Conservation (phyloP, 768 basidiomycete species). For the Boletus huronensis region DNA sequence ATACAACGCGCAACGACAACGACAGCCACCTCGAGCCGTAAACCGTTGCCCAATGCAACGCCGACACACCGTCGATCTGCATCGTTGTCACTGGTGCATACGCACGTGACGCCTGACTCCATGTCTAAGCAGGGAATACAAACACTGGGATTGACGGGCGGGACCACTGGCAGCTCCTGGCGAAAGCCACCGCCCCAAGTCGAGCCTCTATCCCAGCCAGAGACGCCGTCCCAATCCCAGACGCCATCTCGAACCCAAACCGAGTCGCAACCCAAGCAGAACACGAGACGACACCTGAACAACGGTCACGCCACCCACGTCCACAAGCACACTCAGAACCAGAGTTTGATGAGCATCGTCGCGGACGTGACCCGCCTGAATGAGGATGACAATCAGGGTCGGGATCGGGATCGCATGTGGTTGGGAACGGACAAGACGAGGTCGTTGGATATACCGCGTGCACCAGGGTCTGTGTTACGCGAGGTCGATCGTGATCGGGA, state of each 20-base stretch:
- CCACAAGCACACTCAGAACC: conserved; percentile 9
- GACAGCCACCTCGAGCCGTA: not conserved
- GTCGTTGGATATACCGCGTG: conserved; percentile 27
- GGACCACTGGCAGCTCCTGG: conserved; percentile 7
- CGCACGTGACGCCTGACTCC: not conserved
- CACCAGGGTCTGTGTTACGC: conserved; percentile 12
- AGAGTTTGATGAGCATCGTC: conserved; percentile 66
- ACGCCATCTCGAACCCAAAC: not conserved
- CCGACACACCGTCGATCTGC: conserved; percentile 14
- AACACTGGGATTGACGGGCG: not conserved
- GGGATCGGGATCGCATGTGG: not conserved
- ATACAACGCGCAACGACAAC: conserved; percentile 6
- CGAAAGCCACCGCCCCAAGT: conserved; percentile 8
- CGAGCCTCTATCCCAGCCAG: not conserved
- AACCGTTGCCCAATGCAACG: not conserved
- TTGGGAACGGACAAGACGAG: not conserved
- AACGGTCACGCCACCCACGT: conserved; percentile 16
- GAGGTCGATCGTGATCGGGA: not conserved
- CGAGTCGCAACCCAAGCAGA: conserved; percentile 7
- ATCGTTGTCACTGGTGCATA: conserved; percentile 9
- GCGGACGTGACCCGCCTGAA: conserved; percentile 52
- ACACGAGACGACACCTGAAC: not conserved
- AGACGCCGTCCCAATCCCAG: not conserved
- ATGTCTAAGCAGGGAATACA: not conserved
- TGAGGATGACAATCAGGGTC: conserved; percentile 10